Base-by-base conservation (phyloP, 148 eudicot species). In the Chenopodium berlandieri region DNA sequence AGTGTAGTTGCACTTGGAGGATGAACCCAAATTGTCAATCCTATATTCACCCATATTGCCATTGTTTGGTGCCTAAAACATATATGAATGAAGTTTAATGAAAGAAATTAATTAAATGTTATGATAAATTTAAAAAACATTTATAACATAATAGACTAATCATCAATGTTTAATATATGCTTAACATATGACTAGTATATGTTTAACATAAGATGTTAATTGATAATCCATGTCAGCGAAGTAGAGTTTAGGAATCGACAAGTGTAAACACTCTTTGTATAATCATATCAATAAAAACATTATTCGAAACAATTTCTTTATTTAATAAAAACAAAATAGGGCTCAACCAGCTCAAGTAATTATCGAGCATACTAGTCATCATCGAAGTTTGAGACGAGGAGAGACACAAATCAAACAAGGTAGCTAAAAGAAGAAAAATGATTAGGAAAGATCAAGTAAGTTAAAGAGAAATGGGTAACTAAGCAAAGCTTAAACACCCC, bases 1-100 rank as follows among this genome's bases (percentile, higher is more conserved):
- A 37, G 68, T 72, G 83, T 72, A 78, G 67, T 85, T 90, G 71
- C 86, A 90, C 79, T 84, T 91, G 58, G 91, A 89, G 20, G 98
- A 86, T 65, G 94, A 87, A 66, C 92, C 89, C 65, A 86, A 32
- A 37, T 90, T 91, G 74, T 91, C 93, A 74, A 87, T 83, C 86
- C 84, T 91, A 72, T 85, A 86, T 22, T 92, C 91, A 65, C 81
- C 86, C 69, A 85, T 73, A 72, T 84, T 75, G 77, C 63, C 78
- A 68, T 65, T 34, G 84, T 78, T 94, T 34, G 92, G 82, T 71
- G 86, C 90, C 97, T 93, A 83, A 54, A 40, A 40, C 44, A 40
- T 34, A 34, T 4, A 0, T 40, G 44, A 5, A 40, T 40, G 44
- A 40, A 5, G 44, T 40, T 40, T 40, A 40, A 40, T 40, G 44